Conservation (phyloP, 257 asterid genomes). For the Forsythia suspensa region DNA sequence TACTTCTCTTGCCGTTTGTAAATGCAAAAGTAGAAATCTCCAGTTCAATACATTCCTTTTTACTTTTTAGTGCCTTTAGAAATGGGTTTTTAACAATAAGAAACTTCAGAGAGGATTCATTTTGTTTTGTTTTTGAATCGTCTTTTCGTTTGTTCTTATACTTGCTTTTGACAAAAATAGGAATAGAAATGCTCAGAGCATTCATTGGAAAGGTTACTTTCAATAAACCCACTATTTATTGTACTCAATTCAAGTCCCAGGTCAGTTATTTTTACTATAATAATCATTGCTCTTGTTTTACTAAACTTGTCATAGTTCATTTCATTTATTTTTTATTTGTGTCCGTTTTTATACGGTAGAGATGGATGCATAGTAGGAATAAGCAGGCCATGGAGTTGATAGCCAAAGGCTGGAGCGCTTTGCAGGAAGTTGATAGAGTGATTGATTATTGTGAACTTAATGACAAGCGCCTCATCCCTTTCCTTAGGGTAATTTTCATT, state of each 20-base stretch:
- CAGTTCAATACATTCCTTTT: too few species aligned
- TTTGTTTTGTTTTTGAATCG: background rate
- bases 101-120: too few species aligned
- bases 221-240: slow-evolving; percentile 23
- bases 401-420: slow-evolving; percentile 86
- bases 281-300: background rate
- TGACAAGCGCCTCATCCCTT: slow-evolving; percentile 82
- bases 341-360: slow-evolving; percentile 29
- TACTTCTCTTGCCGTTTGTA: background rate
- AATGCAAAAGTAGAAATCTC: background rate
- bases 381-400: slow-evolving; percentile 84
- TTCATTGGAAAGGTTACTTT: slow-evolving; percentile 33
- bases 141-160: background rate
- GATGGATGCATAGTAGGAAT: slow-evolving; percentile 83
- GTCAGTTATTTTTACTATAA: slow-evolving; percentile 32
- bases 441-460: slow-evolving; percentile 78
- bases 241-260: slow-evolving; percentile 38
- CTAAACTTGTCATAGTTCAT: background rate
- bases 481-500: slow-evolving; percentile 55
- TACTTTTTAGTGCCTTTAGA: too few species aligned
- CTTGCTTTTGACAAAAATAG: slow-evolving; percentile 3
- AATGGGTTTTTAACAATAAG: too few species aligned
- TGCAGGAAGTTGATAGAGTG: slow-evolving; percentile 92
- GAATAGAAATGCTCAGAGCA: slow-evolving; percentile 46
- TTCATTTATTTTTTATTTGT: slow-evolving; percentile 2